Evolutionary conservation across 208 protist genomes (phyloP).

Genomic region (Sergeia podlipaevii): DNA sequence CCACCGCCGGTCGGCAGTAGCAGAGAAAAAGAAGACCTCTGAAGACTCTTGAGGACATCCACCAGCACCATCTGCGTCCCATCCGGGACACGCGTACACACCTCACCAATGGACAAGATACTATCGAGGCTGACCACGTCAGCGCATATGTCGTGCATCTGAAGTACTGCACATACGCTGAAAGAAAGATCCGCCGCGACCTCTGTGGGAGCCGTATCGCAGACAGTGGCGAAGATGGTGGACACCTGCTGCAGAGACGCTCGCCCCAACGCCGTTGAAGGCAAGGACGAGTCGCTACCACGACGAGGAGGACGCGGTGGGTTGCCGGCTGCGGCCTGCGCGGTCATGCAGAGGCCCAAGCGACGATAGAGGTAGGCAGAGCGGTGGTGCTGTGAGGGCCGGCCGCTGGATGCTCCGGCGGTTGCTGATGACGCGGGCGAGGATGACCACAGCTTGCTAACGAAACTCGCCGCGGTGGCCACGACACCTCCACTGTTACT

Average conservation of each 20-base stretch:
- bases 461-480: too few species aligned
- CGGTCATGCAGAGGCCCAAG: slow-evolving; percentile 15
- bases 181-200: slow-evolving; percentile 5
- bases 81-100: slow-evolving; percentile 14
- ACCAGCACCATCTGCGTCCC: slow-evolving; percentile 37
- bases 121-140: not conserved
- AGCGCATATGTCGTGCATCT: not conserved
- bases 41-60: slow-evolving; percentile 32
- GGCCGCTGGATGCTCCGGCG: not conserved
- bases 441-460: too few species aligned
- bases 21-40: slow-evolving; percentile 15
- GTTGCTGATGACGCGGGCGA: too few species aligned
- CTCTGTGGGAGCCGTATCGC: slow-evolving; percentile 7
- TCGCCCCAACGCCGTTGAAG: not conserved
- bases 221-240: slow-evolving; percentile 20
- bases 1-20: slow-evolving; percentile 6
- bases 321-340: slow-evolving; percentile 13
- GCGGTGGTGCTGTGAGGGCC: not conserved
- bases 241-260: slow-evolving; percentile 11
- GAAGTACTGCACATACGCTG: not conserved
- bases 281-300: not conserved
- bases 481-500: not conserved
- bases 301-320: too few species aligned
- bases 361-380: not conserved
- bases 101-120: slow-evolving; percentile 27